Conservation (phyloP, 768 basidiomycete species). For the Pleurotus pulmonarius region DNA sequence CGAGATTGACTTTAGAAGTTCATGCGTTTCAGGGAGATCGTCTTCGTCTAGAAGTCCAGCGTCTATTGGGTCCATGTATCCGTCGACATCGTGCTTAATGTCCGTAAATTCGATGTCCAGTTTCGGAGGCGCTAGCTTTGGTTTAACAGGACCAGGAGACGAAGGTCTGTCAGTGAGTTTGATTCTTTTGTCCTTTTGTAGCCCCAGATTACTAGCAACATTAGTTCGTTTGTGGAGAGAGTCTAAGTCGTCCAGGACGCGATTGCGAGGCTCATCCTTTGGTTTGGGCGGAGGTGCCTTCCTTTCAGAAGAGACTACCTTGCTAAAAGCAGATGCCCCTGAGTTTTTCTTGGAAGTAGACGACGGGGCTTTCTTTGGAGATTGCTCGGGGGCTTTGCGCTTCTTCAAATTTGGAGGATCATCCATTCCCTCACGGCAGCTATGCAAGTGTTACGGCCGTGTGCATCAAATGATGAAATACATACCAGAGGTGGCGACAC, state of each 20-base stretch:
- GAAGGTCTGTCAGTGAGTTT: slow-evolving; percentile 30
- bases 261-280: slow-evolving; percentile 22
- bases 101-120: slow-evolving; percentile 50
- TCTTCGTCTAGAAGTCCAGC: slow-evolving; percentile 33
- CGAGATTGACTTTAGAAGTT: slow-evolving; percentile 21
- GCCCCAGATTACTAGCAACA: slow-evolving; percentile 32
- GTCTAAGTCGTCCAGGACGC: slow-evolving; percentile 36
- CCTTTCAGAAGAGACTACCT: background rate
- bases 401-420: slow-evolving; percentile 37
- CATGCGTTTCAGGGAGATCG: slow-evolving; percentile 37
- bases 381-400: slow-evolving; percentile 10
- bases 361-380: slow-evolving; percentile 3
- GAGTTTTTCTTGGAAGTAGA: background rate
- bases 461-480: slow-evolving; percentile 1
- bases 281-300: slow-evolving; percentile 11
- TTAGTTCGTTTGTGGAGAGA: slow-evolving; percentile 38
- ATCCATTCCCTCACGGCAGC: slow-evolving; percentile 68
- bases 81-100: slow-evolving; percentile 23
- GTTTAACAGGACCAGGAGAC: slow-evolving; percentile 12
- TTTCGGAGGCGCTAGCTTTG: slow-evolving; percentile 23
- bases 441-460: slow-evolving; percentile 24
- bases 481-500: slow-evolving; percentile 77
- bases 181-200: slow-evolving; percentile 37
- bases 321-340: background rate
- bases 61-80: slow-evolving; percentile 17